A percentile compares a stretch with the other conserved stretches of the same genome.
These are phyloP conservation scores for Calonectria multiphialidica DNA, from an alignment of 2,329 filamentous ascomycete species.

Conservation along the genomic window DNA sequence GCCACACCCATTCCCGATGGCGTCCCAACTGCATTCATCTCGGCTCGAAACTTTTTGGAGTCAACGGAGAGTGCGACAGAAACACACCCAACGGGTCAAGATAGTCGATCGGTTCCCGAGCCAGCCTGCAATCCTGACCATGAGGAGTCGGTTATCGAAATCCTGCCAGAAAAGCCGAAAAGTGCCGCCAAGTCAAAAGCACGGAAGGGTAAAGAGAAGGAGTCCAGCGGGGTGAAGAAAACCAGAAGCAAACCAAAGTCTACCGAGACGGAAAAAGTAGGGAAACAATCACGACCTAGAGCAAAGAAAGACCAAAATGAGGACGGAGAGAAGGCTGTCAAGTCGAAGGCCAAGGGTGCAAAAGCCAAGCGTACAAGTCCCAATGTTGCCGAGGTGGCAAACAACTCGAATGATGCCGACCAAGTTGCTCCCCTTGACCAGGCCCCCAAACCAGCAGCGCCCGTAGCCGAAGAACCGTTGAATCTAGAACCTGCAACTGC, in stretches of 20 bases:
- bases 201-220: conserved; percentile 28
- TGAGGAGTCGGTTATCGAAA: conserved; percentile 40
- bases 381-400: not conserved
- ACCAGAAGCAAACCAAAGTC: conserved; percentile 2
- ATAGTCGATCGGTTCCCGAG: not conserved
- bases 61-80: conserved; percentile 44
- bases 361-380: conserved; percentile 31
- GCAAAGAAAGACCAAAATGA: not conserved
- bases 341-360: conserved; percentile 32
- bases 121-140: conserved; percentile 25
- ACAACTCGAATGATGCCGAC: not conserved
- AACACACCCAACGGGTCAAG: not conserved
- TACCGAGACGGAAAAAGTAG: conserved; percentile 47
- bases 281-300: conserved; percentile 51
- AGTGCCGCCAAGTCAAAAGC: conserved; percentile 35
- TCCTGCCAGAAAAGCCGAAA: conserved; percentile 28
- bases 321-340: conserved; percentile 25
- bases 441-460: conserved; percentile 27
- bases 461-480: conserved; percentile 48
- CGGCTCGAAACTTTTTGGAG: conserved; percentile 53
- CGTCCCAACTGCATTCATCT: conserved; percentile 55
- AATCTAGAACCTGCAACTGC: conserved; percentile 62
- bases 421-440: conserved; percentile 26
- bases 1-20: conserved; percentile 52
- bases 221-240: conserved; percentile 21